phyloP scores from a whole-genome alignment of 1,284 basidiomycete species.

The Rhodotorula sp. region DNA sequence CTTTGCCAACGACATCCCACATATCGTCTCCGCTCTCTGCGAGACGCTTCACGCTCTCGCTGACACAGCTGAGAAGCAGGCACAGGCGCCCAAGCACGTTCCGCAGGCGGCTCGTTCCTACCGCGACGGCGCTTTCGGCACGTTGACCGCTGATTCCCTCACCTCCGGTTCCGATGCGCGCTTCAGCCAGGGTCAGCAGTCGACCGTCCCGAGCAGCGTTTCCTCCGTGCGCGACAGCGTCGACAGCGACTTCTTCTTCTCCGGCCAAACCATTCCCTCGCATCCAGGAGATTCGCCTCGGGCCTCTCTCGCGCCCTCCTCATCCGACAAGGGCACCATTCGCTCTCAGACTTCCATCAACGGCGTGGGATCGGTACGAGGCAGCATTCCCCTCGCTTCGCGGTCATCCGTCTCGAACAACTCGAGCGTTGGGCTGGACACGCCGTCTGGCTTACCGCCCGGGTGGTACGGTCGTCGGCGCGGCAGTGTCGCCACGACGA shows the following conservation, averaged over 20 bases:
- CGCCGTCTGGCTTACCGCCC: slow-evolving; percentile 13
- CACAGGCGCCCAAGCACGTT: slow-evolving; percentile 18
- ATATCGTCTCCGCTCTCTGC: slow-evolving; percentile 14
- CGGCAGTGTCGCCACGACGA: slow-evolving; percentile 26
- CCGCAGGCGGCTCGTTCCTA: slow-evolving; percentile 9
- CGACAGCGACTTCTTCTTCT: slow-evolving; percentile 41
- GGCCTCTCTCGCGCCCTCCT: neutral
- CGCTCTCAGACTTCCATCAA: neutral
- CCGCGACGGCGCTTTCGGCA: slow-evolving; percentile 12
- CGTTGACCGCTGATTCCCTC: neutral
- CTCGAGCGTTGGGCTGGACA: slow-evolving; percentile 1
- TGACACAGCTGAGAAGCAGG: slow-evolving; percentile 27
- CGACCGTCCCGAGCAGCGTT: slow-evolving; percentile 13
- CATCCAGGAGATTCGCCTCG: neutral
- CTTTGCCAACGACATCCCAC: slow-evolving; percentile 11
- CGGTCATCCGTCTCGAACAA: neutral
- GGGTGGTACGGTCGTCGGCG: slow-evolving; percentile 25
- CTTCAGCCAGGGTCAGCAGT: slow-evolving; percentile 18
- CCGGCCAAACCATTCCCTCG: neutral
- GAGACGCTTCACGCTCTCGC: slow-evolving; percentile 23
- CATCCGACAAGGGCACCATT: neutral
- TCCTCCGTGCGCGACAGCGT: slow-evolving; percentile 21
- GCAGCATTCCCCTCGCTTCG: neutral
- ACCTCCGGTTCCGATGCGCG: neutral
- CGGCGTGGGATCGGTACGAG: neutral